Evolutionary conservation across 2,329 filamentous ascomycete genomes (phyloP).

Genomic region (Alternaria sp.): DNA sequence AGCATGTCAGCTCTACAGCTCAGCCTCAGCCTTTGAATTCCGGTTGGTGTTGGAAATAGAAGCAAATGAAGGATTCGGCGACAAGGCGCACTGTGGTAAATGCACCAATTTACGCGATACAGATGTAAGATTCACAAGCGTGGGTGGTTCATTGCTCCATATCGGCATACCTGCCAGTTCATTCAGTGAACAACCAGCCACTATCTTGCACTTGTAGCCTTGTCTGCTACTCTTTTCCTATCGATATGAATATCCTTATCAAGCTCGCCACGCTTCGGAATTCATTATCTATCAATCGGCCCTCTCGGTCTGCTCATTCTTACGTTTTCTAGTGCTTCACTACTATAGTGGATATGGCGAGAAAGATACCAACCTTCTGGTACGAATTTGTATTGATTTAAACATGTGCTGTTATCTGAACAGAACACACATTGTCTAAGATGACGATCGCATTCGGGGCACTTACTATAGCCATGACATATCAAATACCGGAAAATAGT

Average conservation of each 20-base stretch:
- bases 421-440: too few relatives aligned
- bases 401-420: background rate
- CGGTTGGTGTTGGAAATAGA: background rate
- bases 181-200: background rate
- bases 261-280: background rate
- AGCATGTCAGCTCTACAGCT: background rate
- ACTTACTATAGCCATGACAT: too few relatives aligned
- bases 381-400: background rate
- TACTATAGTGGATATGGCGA: background rate
- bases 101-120: background rate
- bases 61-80: background rate
- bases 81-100: background rate
- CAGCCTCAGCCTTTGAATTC: background rate
- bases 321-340: background rate
- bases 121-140: background rate
- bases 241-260: background rate
- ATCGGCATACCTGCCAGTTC: background rate
- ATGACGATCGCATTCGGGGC: too few relatives aligned
- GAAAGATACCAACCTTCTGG: background rate
- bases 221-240: background rate
- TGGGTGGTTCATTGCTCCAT: background rate
- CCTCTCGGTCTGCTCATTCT: background rate
- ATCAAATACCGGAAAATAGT: too few relatives aligned
- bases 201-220: background rate
- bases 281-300: background rate